Percentiles rank a stretch among this genome's conserved stretches.
Conservation (phyloP, 345 rosid species). For the Theobroma cacao region DNA sequence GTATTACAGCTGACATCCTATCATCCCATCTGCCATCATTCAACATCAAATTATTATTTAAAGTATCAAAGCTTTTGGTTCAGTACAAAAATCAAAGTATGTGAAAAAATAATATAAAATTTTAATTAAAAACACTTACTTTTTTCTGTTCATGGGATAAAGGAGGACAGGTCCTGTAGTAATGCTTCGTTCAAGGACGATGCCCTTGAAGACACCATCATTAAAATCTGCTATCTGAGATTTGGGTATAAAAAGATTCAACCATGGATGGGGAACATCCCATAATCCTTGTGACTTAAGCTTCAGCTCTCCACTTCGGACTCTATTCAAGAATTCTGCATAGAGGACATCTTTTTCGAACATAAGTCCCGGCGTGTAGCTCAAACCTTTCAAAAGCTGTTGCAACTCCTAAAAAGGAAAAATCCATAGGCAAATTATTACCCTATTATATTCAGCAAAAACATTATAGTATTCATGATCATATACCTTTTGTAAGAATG, state of each 20-base stretch:
- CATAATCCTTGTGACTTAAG: conserved; percentile 67
- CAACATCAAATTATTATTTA: background rate
- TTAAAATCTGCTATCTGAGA: conserved; percentile 64
- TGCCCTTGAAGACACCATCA: conserved; percentile 56
- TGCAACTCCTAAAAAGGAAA: conserved; percentile 35
- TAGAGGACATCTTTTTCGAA: conserved; percentile 46
- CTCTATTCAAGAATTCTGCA: conserved; percentile 70
- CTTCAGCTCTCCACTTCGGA: conserved; percentile 60
- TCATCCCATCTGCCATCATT: conserved; percentile 72
- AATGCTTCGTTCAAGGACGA: conserved; percentile 62
- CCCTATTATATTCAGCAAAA: background rate
- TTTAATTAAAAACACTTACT: conserved; percentile 35
- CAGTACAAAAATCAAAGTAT: background rate
- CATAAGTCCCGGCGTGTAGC: conserved; percentile 29
- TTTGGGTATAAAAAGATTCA: conserved; percentile 73
- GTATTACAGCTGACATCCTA: conserved; percentile 59
- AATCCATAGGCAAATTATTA: background rate
- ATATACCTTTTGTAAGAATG: background rate
- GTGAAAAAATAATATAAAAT: too few species aligned
- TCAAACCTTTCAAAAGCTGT: conserved; percentile 25
- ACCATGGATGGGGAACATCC: conserved; percentile 99
- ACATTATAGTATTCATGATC: background rate
- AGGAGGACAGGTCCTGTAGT: conserved; percentile 69
- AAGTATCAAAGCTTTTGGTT: background rate
- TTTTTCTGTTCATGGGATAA: conserved; percentile 79